Conservation (phyloP, 2,329 filamentous ascomycete species). For the Penicillium sumatraense region DNA sequence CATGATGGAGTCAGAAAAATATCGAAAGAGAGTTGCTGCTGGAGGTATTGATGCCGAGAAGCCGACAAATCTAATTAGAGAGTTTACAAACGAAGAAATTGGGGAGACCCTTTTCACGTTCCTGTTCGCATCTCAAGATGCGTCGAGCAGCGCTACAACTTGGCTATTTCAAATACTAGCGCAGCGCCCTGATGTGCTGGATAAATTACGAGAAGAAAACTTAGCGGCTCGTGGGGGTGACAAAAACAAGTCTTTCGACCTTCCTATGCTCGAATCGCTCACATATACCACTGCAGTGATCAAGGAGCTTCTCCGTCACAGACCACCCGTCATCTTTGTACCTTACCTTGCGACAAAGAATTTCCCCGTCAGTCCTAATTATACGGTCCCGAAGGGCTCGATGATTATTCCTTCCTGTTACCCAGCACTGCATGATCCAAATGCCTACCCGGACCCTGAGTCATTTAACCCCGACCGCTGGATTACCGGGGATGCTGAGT, state of each 20-base stretch:
- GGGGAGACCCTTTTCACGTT: conserved; percentile 58
- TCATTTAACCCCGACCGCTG: conserved; percentile 58
- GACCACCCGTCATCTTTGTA: conserved; percentile 60
- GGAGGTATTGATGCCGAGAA: conserved; percentile 62
- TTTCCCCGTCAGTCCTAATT: conserved; percentile 42
- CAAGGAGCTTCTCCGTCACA: conserved; percentile 58
- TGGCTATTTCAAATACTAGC: conserved; percentile 60
- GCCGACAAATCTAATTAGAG: conserved; percentile 54
- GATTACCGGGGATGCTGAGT: conserved; percentile 57
- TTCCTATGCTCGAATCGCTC: conserved; percentile 55
- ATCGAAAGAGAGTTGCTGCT: conserved; percentile 71
- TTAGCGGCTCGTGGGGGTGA: conserved; percentile 51
- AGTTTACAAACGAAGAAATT: conserved; percentile 57
- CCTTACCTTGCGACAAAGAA: conserved; percentile 55
- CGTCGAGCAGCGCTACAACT: conserved; percentile 58
- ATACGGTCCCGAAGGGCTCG: conserved; percentile 56
- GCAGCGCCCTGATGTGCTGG: conserved; percentile 55
- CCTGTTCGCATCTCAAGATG: conserved; percentile 59
- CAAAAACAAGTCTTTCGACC: conserved; percentile 44
- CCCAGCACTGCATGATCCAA: conserved; percentile 56
- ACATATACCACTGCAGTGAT: conserved; percentile 59
- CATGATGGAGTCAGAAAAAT: conserved; percentile 79
- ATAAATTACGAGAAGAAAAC: conserved; percentile 54
- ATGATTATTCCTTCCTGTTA: conserved; percentile 59
- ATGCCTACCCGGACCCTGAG: conserved; percentile 53